Evolutionary conservation across 1,139 yeast genomes (phyloP).

Genomic region (Scheffersomyces titani): DNA sequence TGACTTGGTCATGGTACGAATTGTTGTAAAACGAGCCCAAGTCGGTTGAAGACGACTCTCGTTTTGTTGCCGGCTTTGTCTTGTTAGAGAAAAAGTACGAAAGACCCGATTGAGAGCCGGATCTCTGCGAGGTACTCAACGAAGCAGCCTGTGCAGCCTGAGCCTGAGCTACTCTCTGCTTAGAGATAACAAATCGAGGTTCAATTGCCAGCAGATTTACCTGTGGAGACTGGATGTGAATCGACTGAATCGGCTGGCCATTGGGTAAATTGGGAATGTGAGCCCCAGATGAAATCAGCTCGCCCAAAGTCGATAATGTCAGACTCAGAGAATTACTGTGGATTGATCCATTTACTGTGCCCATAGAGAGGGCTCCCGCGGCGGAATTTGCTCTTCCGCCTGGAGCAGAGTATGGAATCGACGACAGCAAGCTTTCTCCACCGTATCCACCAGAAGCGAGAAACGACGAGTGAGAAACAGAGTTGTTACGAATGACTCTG

Average conservation of each 20-base stretch:
- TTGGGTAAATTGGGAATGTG: conserved; percentile 50
- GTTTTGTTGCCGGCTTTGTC: conserved; percentile 27
- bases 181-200: conserved; percentile 71
- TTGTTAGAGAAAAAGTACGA: conserved; percentile 43
- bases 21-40: conserved; percentile 49
- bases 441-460: conserved; percentile 34
- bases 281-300: conserved; percentile 7
- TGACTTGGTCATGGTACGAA: conserved; percentile 34
- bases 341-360: not conserved
- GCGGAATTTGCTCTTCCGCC: conserved; percentile 41
- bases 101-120: conserved; percentile 52
- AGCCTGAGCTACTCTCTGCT: conserved; percentile 67
- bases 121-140: conserved; percentile 33
- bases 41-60: conserved; percentile 38
- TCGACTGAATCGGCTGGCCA: conserved; percentile 59
- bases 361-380: not conserved
- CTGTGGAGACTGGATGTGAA: conserved; percentile 69
- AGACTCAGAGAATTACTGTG: not conserved
- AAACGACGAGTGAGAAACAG: conserved; percentile 45
- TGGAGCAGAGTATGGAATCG: conserved; percentile 76
- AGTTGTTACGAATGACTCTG: conserved; percentile 44
- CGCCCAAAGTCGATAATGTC: not conserved
- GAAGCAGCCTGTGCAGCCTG: conserved; percentile 41
- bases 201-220: conserved; percentile 59
- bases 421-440: conserved; percentile 55